phyloP scores from a whole-genome alignment of 73 alveolate species.

The Strombidium stylifer region DNA sequence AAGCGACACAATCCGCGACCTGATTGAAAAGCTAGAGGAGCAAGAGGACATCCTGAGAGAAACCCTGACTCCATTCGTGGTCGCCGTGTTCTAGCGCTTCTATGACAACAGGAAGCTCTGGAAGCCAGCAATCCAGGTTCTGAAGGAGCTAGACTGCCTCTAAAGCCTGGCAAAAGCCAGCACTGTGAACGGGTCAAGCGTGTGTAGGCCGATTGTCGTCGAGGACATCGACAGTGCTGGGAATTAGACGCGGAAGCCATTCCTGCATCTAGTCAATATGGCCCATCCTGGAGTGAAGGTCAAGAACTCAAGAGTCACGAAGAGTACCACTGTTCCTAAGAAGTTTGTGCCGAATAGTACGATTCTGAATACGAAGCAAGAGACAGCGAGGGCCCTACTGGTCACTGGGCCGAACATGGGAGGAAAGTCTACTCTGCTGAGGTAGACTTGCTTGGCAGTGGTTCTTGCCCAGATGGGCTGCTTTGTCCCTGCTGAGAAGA shows the following conservation, averaged over 20 bases:
- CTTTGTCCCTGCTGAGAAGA: constrained; percentile 63
- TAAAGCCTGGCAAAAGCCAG: constrained; percentile 49
- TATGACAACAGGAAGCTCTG: constrained; percentile 48
- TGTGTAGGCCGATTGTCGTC: constrained; percentile 41
- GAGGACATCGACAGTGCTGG: constrained; percentile 38
- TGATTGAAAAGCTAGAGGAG: constrained; percentile 54
- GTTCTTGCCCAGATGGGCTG: constrained; percentile 91
- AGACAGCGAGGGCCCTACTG: constrained; percentile 42
- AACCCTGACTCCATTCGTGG: constrained; percentile 66
- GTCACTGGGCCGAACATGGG: constrained; percentile 99
- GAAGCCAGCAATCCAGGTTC: constrained; percentile 30
- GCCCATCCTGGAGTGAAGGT: constrained; percentile 81
- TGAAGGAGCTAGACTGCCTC: constrained; percentile 65
- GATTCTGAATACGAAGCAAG: constrained; percentile 17
- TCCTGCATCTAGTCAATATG: constrained; percentile 66
- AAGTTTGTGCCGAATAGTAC: constrained; percentile 74
- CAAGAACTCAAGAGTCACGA: constrained; percentile 29
- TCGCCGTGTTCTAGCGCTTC: constrained; percentile 47
- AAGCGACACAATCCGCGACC: constrained; percentile 48
- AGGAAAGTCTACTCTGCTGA: constrained; percentile 92
- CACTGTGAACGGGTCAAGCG: constrained; percentile 8
- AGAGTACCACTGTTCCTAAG: too few relatives aligned
- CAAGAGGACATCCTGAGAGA: constrained; percentile 58
- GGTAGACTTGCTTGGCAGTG: constrained; percentile 83
- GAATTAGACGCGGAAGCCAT: constrained; percentile 26